Evolutionary conservation across 1,284 basidiomycete species (phyloP), one percentile per base, ranked within the genome.

Genomic region (Wallemia hederae): DNA sequence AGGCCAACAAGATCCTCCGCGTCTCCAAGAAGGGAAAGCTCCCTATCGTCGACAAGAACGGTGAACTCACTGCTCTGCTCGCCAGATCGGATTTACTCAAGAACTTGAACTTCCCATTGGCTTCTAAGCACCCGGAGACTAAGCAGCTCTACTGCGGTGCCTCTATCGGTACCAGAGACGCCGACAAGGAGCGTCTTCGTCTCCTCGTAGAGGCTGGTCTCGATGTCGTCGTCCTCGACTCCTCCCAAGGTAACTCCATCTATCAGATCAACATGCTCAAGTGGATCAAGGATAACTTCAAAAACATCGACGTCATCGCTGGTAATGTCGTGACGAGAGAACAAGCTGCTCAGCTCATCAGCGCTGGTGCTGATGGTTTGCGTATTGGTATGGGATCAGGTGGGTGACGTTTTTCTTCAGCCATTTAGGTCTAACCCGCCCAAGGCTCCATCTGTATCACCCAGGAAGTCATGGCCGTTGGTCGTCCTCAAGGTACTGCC

Each of bases 381-480:
- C 84, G 89, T 58, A 78, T 99, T 55, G 94, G 92, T 60, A 99
- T 99, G 92, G 92, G 92, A 59, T 88, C 83, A 17, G 92, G 92
- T 22, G n/a, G n/a, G 39, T 49, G n/a, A 5, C 14, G 19, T 33
- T 9, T 7, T 15, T 15, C 3, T 49, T 49, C 5, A 7, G 11
- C 11, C n/a, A n/a, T n/a, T 49, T 3, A 7, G 11, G 14, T n/a
- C 39, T 17, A 9, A 11, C 3, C 11, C 39, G 22, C 39, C 19
- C 39, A 14, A 49, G 39, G 39, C 39, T 94, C 89, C 14, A 99
- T 99, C 69, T 99, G 92, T 71, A 98, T 98, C 73, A 99, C 92
- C 2, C 92, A 99, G 73, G 92, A 99, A 71, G 87, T 99, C 67
- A 98, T 97, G 86, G 92, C 94, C n/a, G 92, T 97, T 61, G 94